A percentile compares a stretch with the other conserved stretches of the same genome.
phyloP scores from a whole-genome alignment of 495 filamentous ascomycete genomes.

The Aspergillus nidulans region DNA sequence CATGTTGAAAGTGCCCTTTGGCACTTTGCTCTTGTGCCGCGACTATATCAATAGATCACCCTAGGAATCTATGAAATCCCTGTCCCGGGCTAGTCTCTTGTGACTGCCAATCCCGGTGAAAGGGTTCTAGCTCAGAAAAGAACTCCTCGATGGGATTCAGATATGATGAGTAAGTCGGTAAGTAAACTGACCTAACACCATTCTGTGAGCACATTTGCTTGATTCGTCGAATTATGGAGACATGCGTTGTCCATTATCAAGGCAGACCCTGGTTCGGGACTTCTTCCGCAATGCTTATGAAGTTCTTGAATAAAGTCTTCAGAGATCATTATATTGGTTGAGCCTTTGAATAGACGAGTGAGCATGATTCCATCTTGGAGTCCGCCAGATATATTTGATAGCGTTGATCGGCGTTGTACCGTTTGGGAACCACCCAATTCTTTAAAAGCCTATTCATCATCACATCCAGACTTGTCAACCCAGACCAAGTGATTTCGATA shows the following conservation, averaged over 20 bases:
- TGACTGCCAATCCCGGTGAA: slow-evolving; percentile 9
- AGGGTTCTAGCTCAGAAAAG: slow-evolving; percentile 21
- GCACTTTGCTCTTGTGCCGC: slow-evolving; percentile 18
- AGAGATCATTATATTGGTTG: slow-evolving; percentile 35
- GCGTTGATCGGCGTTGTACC: slow-evolving; percentile 27
- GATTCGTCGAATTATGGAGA: slow-evolving; percentile 32
- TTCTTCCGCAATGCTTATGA: slow-evolving; percentile 33
- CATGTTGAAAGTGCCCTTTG: slow-evolving; percentile 25
- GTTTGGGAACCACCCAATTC: slow-evolving; percentile 27
- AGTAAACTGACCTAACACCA: slow-evolving; percentile 34
- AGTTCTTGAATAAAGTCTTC: slow-evolving; percentile 39
- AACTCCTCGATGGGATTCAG: slow-evolving; percentile 30
- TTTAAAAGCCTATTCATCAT: slow-evolving; percentile 26
- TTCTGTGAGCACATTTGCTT: slow-evolving; percentile 29
- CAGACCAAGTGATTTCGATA: slow-evolving; percentile 32
- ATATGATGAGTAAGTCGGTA: slow-evolving; percentile 24
- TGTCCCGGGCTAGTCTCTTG: slow-evolving; percentile 31
- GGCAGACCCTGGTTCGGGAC: slow-evolving; percentile 36
- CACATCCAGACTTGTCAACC: slow-evolving; percentile 33
- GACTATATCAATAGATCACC: slow-evolving; percentile 23
- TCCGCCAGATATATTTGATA: slow-evolving; percentile 39
- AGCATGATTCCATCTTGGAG: slow-evolving; percentile 35
- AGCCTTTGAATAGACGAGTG: slow-evolving; percentile 32
- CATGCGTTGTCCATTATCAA: slow-evolving; percentile 44
- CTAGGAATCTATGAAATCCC: slow-evolving; percentile 28